Conservation (phyloP, 2,329 filamentous ascomycete genomes). For the Rutstroemia sp. region DNA sequence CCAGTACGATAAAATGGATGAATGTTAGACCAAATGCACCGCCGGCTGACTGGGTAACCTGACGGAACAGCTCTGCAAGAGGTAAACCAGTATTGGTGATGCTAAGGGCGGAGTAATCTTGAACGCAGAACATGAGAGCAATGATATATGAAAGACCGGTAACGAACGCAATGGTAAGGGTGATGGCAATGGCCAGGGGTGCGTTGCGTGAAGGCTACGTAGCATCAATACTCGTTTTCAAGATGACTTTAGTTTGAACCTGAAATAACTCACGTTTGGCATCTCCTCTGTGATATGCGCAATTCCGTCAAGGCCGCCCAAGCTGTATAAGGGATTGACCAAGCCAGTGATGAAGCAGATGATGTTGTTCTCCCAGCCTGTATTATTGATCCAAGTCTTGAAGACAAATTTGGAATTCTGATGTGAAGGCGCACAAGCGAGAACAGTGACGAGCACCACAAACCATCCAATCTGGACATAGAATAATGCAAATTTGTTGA, state of each 20-base stretch:
- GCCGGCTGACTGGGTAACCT: slow-evolving; percentile 43
- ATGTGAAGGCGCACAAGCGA: slow-evolving; percentile 31
- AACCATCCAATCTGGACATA: slow-evolving; percentile 36
- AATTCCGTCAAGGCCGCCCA: slow-evolving; percentile 57
- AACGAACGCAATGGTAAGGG: slow-evolving; percentile 40
- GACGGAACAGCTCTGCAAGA: slow-evolving; percentile 58
- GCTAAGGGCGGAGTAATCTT: slow-evolving; percentile 44
- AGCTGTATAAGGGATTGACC: slow-evolving; percentile 59
- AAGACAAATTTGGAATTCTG: slow-evolving; percentile 31
- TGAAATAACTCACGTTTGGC: slow-evolving; percentile 25
- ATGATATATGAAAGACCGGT: slow-evolving; percentile 45
- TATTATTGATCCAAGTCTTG: slow-evolving; percentile 35
- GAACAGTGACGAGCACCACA: slow-evolving; percentile 36
- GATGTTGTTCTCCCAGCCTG: slow-evolving; percentile 36
- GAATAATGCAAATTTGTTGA: slow-evolving; percentile 49
- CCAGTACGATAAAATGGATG: slow-evolving; percentile 44
- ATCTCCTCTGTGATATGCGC: slow-evolving; percentile 59
- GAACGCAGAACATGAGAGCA: slow-evolving; percentile 48
- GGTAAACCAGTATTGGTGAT: slow-evolving; percentile 47
- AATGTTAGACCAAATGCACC: slow-evolving; percentile 44
- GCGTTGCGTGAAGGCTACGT: slow-evolving; percentile 30
- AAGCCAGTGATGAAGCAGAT: slow-evolving; percentile 51
- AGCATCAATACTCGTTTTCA: background rate
- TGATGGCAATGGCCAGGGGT: slow-evolving; percentile 44
- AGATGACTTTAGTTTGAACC: background rate